These are phyloP conservation scores for Sutorius eximius DNA, from an alignment of 1,284 basidiomycete species.

Conservation along the genomic window DNA sequence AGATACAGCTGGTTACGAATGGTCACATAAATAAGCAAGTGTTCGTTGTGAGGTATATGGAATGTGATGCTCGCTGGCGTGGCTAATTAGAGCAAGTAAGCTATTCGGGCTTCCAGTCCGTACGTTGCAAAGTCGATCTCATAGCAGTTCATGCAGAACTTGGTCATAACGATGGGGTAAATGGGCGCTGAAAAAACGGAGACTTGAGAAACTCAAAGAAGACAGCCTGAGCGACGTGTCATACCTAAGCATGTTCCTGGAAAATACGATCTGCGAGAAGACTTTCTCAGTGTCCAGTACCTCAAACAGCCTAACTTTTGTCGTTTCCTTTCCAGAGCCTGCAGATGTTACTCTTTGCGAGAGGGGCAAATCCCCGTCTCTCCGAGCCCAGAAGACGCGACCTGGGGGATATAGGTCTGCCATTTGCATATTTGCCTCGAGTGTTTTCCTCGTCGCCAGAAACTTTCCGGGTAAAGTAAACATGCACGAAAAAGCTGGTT, in stretches of 20 bases:
- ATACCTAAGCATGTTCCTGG: conserved; percentile 76
- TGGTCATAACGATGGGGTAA: conserved; percentile 67
- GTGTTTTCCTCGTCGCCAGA: conserved; percentile 73
- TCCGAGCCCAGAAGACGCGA: conserved; percentile 74
- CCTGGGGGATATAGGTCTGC: conserved; percentile 78
- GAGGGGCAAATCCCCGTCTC: conserved; percentile 63
- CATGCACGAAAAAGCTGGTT: neutral
- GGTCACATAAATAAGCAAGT: conserved; percentile 7
- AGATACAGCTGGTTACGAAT: conserved; percentile 18
- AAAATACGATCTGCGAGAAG: conserved; percentile 80
- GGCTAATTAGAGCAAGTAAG: neutral
- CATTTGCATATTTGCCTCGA: conserved; percentile 83
- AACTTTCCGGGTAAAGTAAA: conserved; percentile 46
- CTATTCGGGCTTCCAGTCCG: neutral
- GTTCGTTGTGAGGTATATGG: conserved; percentile 13
- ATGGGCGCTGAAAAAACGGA: conserved; percentile 49
- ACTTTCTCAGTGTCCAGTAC: conserved; percentile 72
- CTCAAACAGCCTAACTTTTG: conserved; percentile 67
- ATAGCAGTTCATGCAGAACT: conserved; percentile 64
- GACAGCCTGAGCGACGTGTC: conserved; percentile 17
- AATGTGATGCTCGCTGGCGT: conserved; percentile 3
- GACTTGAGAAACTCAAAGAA: neutral
- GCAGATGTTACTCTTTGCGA: conserved; percentile 31
- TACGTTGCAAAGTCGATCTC: conserved; percentile 5
- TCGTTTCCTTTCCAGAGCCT: conserved; percentile 27